Base-by-base conservation (phyloP, 2,329 filamentous ascomycete genomes). In the Colletotrichum sp. region DNA sequence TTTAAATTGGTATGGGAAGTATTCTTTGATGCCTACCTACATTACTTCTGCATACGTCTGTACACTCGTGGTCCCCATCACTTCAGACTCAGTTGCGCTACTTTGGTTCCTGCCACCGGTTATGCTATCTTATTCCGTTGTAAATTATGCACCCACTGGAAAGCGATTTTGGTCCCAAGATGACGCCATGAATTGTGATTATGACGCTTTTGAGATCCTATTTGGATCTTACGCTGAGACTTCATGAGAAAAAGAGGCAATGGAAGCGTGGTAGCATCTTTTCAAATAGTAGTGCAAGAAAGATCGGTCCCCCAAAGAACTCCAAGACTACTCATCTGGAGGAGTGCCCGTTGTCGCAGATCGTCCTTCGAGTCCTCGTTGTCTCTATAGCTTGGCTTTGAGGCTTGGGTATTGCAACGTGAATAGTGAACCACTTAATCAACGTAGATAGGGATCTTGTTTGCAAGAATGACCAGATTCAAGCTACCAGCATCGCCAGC, bases 1-100 rank as follows among this genome's bases (percentile, higher is more conserved):
- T n/a, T 10, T n/a, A 2, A 48, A 1, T 10, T 6, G 6, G 1
- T n/a, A 1, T n/a, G 39, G 0, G 8, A n/a, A 0, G 5, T 43
- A n/a, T 6, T n/a, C 8, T 2, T n/a, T 10, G 8, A 2, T n/a
- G 39, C 3, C 18, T 43, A 18, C 3, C 18, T 43, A 18, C 36
- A 6, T 1, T 36, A 36, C 13, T 36, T 15, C 15, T 3, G 6
- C 15, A 16, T 16, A 0, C 15, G 7, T 7, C 36, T 39, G 16
- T 9, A 18, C 7, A 18, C 16, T 18, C 16, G 16, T 18, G 7
- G 16, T 18, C 16, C 15, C 39, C 2, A n/a, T 6, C 39, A 12
- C 18, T n/a, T n/a, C 39, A 43, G 39, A 43, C 18, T 18, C 36
- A 36, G 0, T 36, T 2, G 34, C 34, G 1, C 6, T 36, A 4